Base-by-base conservation (phyloP, 2,329 filamentous ascomycete species). In the Aspergillus ibericus region DNA sequence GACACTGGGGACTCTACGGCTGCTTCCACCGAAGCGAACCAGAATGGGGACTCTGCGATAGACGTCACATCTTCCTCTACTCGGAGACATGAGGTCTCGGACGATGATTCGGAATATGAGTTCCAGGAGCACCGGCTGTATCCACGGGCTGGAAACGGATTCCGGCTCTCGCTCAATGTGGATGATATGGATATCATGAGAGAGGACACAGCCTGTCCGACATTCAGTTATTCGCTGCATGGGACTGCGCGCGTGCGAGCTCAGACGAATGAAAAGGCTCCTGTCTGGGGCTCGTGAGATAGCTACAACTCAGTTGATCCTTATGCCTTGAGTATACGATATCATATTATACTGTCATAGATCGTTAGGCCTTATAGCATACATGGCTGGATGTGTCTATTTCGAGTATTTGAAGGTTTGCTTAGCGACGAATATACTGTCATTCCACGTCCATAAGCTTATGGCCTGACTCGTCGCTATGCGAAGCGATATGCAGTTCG, bases 121-220 rank as follows among this genome's bases (percentile, higher is more conserved):
- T 81, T 85, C 48, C 76, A 79, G 35, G 82, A 83, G 47, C 85
- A 86, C 66, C 81, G 84, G 27, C 80, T 86, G 44, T 89, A 89
- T 63, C 86, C 86, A 0, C 82, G 82, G 61, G 78, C 86, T 6
- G 87, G 87, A 1, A 81, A 86, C 55, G 87, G 87, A 1, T 76
- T 89, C 27, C 81, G 79, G 22, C 68, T 88, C 18, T 79, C 82
- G 6, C 80, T 81, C 0, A 83, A 88, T 63, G 79, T 78, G 16
- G 81, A 85, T 25, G 86, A 89, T 68, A 65, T 87, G 38, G 79
- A 85, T 58, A 87, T 86, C 77, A 70, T 89, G 22, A 81, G 85
- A 7, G 87, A 89, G 64, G 83, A 86, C 51, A 80, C 82, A 40
- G 68, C 75, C 22, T 81, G 80, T 64, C 77, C 79, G 20, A 85